phyloP scores from a whole-genome alignment of 257 asterid species.

The Fraxinus anomala region DNA sequence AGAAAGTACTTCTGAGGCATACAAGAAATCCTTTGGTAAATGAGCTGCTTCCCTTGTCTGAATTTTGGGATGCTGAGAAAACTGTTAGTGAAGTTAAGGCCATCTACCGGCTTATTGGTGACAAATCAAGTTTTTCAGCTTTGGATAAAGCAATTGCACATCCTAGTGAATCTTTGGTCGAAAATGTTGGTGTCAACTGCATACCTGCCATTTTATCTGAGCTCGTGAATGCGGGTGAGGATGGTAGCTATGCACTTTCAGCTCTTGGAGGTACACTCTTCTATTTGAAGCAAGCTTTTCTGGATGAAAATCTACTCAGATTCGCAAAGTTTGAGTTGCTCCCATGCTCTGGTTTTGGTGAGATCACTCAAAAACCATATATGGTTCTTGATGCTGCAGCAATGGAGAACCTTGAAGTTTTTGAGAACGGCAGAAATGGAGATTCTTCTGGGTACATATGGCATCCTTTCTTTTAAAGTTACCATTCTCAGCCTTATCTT shows the following conservation, averaged over 20 bases:
- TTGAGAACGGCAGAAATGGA: slow-evolving; percentile 90
- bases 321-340: slow-evolving; percentile 89
- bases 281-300: slow-evolving; percentile 86
- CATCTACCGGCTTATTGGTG: slow-evolving; percentile 47
- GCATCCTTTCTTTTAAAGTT: slow-evolving; percentile 16
- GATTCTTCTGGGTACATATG: slow-evolving; percentile 76
- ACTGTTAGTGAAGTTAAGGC: slow-evolving; percentile 62
- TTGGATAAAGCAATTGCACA: slow-evolving; percentile 33
- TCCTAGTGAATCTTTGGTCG: slow-evolving; percentile 34
- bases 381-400: slow-evolving; percentile 98
- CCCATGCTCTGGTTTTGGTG: slow-evolving; percentile 74
- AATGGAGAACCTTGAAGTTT: slow-evolving; percentile 91
- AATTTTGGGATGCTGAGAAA: slow-evolving; percentile 92
- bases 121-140: slow-evolving; percentile 39
- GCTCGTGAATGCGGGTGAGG: slow-evolving; percentile 67
- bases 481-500: slow-evolving; percentile 19
- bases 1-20: slow-evolving; percentile 68
- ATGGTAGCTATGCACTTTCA: slow-evolving; percentile 85
- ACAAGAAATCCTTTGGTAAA: slow-evolving; percentile 83
- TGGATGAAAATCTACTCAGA: slow-evolving; percentile 79
- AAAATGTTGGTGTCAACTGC: slow-evolving; percentile 40
- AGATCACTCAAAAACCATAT: slow-evolving; percentile 58
- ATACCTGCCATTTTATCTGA: slow-evolving; percentile 66
- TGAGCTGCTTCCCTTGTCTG: slow-evolving; percentile 83
- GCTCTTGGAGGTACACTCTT: slow-evolving; percentile 92